A percentile compares a stretch with the other conserved stretches of the same genome.
phyloP scores from a whole-genome alignment of 495 filamentous ascomycete species.

The Penicillium mononematosum region DNA sequence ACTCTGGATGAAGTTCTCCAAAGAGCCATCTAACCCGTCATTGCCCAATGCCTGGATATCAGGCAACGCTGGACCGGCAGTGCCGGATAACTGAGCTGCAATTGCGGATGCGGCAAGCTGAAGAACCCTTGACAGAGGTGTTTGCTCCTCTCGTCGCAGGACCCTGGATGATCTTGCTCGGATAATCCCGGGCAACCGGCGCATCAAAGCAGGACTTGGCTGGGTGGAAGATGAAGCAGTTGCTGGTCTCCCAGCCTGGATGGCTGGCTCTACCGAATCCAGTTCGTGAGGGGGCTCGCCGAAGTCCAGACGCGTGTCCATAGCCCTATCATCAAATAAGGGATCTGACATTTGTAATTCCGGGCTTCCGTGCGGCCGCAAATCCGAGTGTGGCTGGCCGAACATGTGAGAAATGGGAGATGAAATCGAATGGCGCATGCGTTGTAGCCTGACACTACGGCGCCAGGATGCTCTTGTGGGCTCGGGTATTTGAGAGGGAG shows the following conservation, averaged over 20 bases:
- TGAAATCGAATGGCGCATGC: slow-evolving; percentile 46
- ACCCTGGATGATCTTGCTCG: slow-evolving; percentile 50
- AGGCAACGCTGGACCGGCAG: slow-evolving; percentile 51
- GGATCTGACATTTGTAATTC: slow-evolving; percentile 4
- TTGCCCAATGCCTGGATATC: slow-evolving; percentile 59
- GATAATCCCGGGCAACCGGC: slow-evolving; percentile 44
- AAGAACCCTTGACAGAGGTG: slow-evolving; percentile 55
- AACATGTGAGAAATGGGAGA: slow-evolving; percentile 49
- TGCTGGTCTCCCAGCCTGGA: slow-evolving; percentile 23
- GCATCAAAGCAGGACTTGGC: slow-evolving; percentile 30
- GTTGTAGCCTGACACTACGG: slow-evolving; percentile 43
- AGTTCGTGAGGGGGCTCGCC: slow-evolving; percentile 42
- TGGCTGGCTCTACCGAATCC: slow-evolving; percentile 42
- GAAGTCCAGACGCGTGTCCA: slow-evolving; percentile 47
- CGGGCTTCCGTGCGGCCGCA: slow-evolving; percentile 15
- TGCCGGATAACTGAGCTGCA: slow-evolving; percentile 59
- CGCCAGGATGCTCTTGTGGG: slow-evolving; percentile 43
- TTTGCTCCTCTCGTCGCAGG: slow-evolving; percentile 56
- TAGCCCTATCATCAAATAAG: slow-evolving; percentile 25
- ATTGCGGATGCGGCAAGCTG: slow-evolving; percentile 61
- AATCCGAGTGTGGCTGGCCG: slow-evolving; percentile 33
- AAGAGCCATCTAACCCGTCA: slow-evolving; percentile 54
- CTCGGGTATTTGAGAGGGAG: slow-evolving; percentile 29
- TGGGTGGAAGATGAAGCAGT: slow-evolving; percentile 27
- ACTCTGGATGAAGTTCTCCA: slow-evolving; percentile 58